These are phyloP conservation scores for Erysimum cheiranthoides DNA, from an alignment of 345 rosid genomes.

Conservation along the genomic window DNA sequence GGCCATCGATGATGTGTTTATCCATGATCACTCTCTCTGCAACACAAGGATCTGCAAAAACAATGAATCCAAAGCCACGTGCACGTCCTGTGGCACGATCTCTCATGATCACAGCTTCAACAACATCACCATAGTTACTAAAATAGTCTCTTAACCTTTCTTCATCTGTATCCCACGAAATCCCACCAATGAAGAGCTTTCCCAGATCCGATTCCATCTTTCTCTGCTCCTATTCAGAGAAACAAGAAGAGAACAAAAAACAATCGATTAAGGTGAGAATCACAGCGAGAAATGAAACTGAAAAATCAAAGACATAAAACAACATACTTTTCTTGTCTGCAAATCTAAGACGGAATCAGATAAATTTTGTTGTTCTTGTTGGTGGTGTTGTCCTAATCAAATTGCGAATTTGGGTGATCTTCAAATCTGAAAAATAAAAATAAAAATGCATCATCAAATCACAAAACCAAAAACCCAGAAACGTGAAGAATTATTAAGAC, in stretches of 20 bases:
- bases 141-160: constrained; percentile 88
- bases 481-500: constrained; percentile 6
- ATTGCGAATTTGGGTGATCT: constrained; percentile 15
- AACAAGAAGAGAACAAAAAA: neutral
- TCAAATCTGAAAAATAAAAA: constrained; percentile 29
- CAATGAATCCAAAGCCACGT: constrained; percentile 95
- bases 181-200: constrained; percentile 99
- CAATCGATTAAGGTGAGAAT: constrained; percentile 1
- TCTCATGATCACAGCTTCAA: constrained; percentile 96
- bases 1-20: constrained; percentile 91
- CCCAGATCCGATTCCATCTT: constrained; percentile 92
- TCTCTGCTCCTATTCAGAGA: constrained; percentile 42
- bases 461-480: constrained; percentile 38
- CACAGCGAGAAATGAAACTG: neutral
- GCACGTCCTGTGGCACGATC: constrained; percentile 97
- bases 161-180: constrained; percentile 98
- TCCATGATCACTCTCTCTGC: constrained; percentile 92
- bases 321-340: constrained; percentile 35
- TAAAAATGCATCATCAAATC: constrained; percentile 27
- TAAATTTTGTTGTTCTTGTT: neutral
- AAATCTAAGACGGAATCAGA: constrained; percentile 34
- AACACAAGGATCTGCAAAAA: constrained; percentile 82
- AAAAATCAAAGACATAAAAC: constrained; percentile 4
- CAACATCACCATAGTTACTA: constrained; percentile 80
- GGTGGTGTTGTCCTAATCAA: constrained; percentile 28